These are phyloP conservation scores for Aphanomyces astaci DNA, from an alignment of 352 stramenopile species.

Conservation along the genomic window DNA sequence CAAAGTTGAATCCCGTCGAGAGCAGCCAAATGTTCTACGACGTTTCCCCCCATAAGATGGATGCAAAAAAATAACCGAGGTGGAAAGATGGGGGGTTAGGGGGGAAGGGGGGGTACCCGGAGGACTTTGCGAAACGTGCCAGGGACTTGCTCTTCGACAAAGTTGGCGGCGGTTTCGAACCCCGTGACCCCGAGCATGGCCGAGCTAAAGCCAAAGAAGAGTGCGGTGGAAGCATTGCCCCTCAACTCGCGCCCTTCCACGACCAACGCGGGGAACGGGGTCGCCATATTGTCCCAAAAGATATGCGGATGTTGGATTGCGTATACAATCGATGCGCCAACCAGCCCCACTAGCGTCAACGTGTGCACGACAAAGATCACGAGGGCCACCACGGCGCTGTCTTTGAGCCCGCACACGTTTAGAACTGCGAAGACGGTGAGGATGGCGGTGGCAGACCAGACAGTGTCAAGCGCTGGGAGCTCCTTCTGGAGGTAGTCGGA, in stretches of 20 bases:
- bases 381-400: conserved; percentile 64
- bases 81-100: no score
- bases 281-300: conserved; percentile 49
- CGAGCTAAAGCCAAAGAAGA: conserved; percentile 50
- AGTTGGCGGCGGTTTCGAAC: conserved; percentile 78
- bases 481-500: conserved; percentile 77
- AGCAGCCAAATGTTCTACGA: conserved; percentile 59
- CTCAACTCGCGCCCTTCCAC: conserved; percentile 28
- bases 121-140: conserved; percentile 50
- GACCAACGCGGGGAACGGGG: conserved; percentile 32
- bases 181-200: conserved; percentile 77
- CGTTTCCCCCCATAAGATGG: neutral
- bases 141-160: conserved; percentile 72
- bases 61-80: no score
- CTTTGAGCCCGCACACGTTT: conserved; percentile 63
- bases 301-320: conserved; percentile 41
- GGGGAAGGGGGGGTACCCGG: neutral
- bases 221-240: conserved; percentile 29
- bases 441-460: conserved; percentile 36
- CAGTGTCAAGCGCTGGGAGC: conserved; percentile 36
- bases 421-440: conserved; percentile 67
- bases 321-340: conserved; percentile 41
- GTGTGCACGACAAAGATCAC: conserved; percentile 70
- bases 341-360: conserved; percentile 46
- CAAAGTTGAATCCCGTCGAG: conserved; percentile 78